A percentile compares a stretch with the other conserved stretches of the same genome.
Evolutionary conservation across 1,284 basidiomycete species (phyloP).

Genomic region (Ceratobasidium sp.): DNA sequence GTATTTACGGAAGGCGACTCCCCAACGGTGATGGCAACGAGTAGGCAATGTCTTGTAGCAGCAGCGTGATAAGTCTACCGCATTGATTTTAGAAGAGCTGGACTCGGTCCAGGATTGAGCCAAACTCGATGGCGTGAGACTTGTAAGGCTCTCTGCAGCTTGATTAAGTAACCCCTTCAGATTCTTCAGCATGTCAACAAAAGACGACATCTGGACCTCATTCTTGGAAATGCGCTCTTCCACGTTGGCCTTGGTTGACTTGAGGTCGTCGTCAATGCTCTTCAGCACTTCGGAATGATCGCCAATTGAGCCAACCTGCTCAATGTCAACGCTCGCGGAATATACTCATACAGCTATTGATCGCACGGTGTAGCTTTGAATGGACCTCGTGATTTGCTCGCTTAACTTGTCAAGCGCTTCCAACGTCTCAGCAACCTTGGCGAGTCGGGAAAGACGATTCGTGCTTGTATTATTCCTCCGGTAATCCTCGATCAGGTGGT

Average conservation of each 20-base stretch:
- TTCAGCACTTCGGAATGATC: background rate
- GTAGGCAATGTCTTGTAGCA: too few relatives aligned
- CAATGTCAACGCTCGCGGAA: background rate
- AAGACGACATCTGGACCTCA: background rate
- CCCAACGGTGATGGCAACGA: too few relatives aligned
- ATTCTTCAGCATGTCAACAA: background rate
- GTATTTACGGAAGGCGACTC: too few relatives aligned
- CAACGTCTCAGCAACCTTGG: background rate
- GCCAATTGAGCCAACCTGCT: background rate
- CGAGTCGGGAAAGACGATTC: background rate
- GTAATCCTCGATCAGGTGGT: background rate
- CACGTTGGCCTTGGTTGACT: background rate
- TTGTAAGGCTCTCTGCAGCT: background rate
- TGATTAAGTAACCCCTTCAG: background rate
- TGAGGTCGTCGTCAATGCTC: background rate
- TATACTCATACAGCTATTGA: background rate
- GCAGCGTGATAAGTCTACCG: too few relatives aligned
- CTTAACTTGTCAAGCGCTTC: background rate
- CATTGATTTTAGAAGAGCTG: too few relatives aligned
- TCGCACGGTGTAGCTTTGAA: background rate
- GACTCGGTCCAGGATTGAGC: background rate
- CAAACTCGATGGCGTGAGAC: background rate
- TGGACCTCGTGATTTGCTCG: background rate
- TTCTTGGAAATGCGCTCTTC: background rate
- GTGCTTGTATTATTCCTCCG: background rate